Base-by-base conservation (phyloP, 2,329 filamentous ascomycete species). In the Aspergillus carbonarius region DNA sequence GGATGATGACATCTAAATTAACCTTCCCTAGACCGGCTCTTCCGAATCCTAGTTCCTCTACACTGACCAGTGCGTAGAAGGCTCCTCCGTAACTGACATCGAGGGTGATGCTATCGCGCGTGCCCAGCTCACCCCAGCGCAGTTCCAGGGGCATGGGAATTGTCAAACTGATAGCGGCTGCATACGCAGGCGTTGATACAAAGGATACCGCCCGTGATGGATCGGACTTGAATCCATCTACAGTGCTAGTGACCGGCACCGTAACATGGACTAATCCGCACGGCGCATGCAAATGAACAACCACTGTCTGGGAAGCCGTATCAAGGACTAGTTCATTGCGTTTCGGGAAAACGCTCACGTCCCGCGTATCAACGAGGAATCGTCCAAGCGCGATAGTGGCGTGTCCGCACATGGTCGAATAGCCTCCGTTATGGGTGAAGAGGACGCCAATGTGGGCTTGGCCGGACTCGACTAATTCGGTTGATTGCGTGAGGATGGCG, bases 361-460 rank as follows among this genome's bases (percentile, higher is more conserved):
- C 77, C 55, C 76, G 68, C 2, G 72, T 73, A 56, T 81, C 78
- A 18, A 79, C 70, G 0, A 79, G 66, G 52, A 76, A 79, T 3
- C 78, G 71, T 1, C 79, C 79, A 12, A 83, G 63, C 0, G 81
- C 81, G 47, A 83, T 79, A 0, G 81, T 82, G 2, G 79, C 81
- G 63, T 83, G 81, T 3, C 81, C 81, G 59, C 81, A 82, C 73
- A 82, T 82, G 5, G 79, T 82, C 7, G 78, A 80, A 51, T 78
- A 82, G 0, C 78, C 80, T 4, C 78, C 77, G 32, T 80, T 81
- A 32, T 79, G 78, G 60, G 73, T 73, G 66, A 82, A 82, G 1
- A 83, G 62, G 0, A 80, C 77, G 4, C 80, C 81, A 25, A 82
- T 77, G 60, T 82, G 71, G 0, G 81, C 81, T 17, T 76, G 61